Evolutionary conservation across 352 stramenopile species (phyloP).

Genomic region (Aphanomyces cochlioides): DNA sequence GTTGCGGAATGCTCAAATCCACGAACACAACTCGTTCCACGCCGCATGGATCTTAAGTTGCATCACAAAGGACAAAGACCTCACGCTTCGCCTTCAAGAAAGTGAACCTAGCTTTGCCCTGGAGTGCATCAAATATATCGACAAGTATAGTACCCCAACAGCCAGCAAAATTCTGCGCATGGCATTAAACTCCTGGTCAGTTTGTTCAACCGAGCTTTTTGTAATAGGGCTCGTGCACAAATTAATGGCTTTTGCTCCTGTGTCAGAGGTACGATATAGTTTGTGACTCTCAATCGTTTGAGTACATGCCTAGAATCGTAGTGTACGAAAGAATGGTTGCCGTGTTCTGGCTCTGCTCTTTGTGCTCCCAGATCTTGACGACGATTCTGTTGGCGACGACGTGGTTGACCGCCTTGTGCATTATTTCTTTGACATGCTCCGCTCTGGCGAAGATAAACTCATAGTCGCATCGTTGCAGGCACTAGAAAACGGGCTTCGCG

Average conservation of each 20-base stretch:
- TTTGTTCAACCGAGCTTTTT: constrained; percentile 45
- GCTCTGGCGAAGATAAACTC: neutral
- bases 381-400: neutral
- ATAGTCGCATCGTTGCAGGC: neutral
- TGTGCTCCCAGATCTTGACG: neutral
- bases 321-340: constrained; percentile 12
- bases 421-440: neutral
- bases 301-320: neutral
- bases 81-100: constrained; percentile 51
- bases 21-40: constrained; percentile 30
- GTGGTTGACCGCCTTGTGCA: neutral
- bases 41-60: constrained; percentile 51
- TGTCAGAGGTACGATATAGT: neutral
- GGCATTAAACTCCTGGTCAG: constrained; percentile 37
- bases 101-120: neutral
- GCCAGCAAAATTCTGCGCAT: constrained; percentile 39
- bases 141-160: constrained; percentile 49
- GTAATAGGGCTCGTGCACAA: constrained; percentile 31
- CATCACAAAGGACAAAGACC: constrained; percentile 59
- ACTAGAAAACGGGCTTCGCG: neutral
- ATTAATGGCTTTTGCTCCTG: constrained; percentile 1
- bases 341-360: constrained; percentile 12
- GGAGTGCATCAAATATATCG: constrained; percentile 4
- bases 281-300: neutral
- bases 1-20: constrained; percentile 37